Percentiles rank a stretch among this genome's conserved stretches.
phyloP scores from a whole-genome alignment of 2,329 filamentous ascomycete genomes.

The Paracorniculantispora psalliotae region DNA sequence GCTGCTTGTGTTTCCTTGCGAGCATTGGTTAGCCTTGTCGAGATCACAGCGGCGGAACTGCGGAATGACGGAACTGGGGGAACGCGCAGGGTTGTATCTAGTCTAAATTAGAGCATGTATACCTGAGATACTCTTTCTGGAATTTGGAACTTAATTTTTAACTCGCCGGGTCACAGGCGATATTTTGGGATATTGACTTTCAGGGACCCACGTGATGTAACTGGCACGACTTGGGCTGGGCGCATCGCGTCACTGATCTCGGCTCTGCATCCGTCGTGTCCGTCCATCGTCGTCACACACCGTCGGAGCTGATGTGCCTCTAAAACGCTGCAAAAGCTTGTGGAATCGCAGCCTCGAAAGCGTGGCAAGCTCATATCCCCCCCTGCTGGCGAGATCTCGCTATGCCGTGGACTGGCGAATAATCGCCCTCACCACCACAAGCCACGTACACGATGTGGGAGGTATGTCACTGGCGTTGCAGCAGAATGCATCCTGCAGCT shows the following conservation, averaged over 20 bases:
- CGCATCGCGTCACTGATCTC: background rate
- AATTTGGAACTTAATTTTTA: no score
- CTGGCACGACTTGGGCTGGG: background rate
- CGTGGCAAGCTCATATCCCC: background rate
- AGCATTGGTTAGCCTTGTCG: no score
- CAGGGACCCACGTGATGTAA: slow-evolving; percentile 4
- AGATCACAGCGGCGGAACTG: no score
- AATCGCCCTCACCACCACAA: background rate
- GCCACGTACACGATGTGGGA: slow-evolving; percentile 9
- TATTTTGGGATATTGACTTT: background rate
- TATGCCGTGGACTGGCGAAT: background rate
- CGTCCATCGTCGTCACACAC: background rate
- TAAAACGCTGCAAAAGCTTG: background rate
- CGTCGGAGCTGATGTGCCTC: no score
- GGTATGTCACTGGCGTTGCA: background rate
- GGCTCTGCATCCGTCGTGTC: background rate
- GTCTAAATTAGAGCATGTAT: no score
- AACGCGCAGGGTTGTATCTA: no score
- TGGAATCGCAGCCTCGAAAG: background rate
- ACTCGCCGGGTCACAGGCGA: no score
- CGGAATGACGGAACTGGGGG: no score
- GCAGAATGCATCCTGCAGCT: background rate
- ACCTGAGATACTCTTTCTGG: no score
- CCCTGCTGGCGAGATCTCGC: background rate
- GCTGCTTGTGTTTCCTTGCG: no score